These are phyloP conservation scores for Teratosphaeria zuluensis DNA, from an alignment of 2,329 filamentous ascomycete species.

Conservation along the genomic window DNA sequence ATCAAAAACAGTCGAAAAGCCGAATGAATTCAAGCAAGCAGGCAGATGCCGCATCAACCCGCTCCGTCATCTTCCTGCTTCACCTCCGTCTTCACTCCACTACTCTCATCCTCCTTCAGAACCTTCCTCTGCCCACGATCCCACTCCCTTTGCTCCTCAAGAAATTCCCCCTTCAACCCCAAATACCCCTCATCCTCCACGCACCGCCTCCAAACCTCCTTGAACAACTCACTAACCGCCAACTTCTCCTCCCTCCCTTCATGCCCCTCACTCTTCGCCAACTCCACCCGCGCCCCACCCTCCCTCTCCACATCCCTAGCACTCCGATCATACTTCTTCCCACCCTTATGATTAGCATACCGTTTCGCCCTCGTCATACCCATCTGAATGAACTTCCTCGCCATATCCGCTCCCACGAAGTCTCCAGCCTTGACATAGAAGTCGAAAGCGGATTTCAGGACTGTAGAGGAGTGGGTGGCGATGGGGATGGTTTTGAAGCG, in stretches of 20 bases:
- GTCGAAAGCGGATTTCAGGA: constrained; percentile 43
- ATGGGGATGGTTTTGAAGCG: constrained; percentile 46
- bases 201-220: constrained; percentile 40
- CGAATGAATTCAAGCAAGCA: not conserved
- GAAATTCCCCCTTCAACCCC: constrained; percentile 36
- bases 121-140: constrained; percentile 11
- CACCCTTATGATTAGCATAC: constrained; percentile 46
- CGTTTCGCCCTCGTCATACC: constrained; percentile 52
- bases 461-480: constrained; percentile 40
- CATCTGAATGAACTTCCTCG: constrained; percentile 56
- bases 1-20: not conserved
- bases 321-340: constrained; percentile 43
- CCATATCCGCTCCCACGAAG: constrained; percentile 57
- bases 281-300: constrained; percentile 20
- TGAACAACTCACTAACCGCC: constrained; percentile 41
- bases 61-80: not conserved
- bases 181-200: constrained; percentile 36
- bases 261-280: constrained; percentile 38
- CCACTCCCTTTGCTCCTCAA: constrained; percentile 39
- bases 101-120: not conserved
- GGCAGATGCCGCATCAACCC: not conserved
- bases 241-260: constrained; percentile 41
- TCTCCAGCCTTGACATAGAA: constrained; percentile 43
- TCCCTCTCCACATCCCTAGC: constrained; percentile 24
- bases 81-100: not conserved